Evolutionary conservation across 2,329 filamentous ascomycete species (phyloP).

Genomic region (Leptodontidium sp.): DNA sequence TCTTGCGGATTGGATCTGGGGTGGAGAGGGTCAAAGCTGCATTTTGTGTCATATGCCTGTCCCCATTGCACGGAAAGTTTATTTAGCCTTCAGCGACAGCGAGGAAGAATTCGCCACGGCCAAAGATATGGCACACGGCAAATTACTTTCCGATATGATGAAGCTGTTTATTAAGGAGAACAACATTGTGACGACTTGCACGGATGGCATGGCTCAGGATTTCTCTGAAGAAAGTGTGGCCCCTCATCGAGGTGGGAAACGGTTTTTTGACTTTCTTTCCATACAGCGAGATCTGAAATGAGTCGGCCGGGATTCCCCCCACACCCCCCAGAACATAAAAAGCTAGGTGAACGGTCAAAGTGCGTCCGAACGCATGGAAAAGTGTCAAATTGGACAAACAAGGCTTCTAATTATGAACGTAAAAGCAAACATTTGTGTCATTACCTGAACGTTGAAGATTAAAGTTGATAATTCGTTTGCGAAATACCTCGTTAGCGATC

Average conservation of each 20-base stretch:
- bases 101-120: neutral
- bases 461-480: neutral
- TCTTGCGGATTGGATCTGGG: neutral
- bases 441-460: neutral
- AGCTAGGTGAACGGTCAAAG: neutral
- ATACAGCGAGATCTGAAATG: neutral
- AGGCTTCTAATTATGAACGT: neutral
- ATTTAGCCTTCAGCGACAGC: neutral
- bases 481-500: neutral
- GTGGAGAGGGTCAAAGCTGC: neutral
- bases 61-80: neutral
- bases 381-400: neutral
- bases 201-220: neutral
- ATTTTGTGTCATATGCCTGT: neutral
- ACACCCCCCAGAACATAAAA: neutral
- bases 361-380: neutral
- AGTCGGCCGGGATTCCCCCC: neutral
- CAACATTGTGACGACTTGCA: neutral
- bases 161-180: too few species aligned
- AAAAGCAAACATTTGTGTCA: neutral
- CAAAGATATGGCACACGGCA: neutral
- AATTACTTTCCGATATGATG: too few species aligned
- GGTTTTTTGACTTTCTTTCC: neutral
- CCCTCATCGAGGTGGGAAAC: neutral
- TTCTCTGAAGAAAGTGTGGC: neutral